These are phyloP conservation scores for Saccharomyces hybrid DNA, from an alignment of 1,139 yeast species.

Conservation along the genomic window DNA sequence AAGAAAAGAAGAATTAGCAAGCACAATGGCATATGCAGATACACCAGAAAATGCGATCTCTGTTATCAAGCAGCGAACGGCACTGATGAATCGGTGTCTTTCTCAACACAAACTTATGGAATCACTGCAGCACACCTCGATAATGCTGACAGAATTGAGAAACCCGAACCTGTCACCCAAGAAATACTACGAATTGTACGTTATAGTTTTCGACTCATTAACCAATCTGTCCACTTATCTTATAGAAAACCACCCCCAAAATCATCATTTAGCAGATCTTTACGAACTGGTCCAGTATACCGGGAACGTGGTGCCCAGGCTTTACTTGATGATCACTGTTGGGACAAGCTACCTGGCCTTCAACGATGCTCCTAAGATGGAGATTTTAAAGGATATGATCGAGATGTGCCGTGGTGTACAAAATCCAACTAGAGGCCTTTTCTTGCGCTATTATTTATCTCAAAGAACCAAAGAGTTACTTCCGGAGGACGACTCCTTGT, in stretches of 20 bases:
- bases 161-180: conserved; percentile 75
- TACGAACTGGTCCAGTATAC: conserved; percentile 94
- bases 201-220: conserved; percentile 76
- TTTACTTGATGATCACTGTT: conserved; percentile 90
- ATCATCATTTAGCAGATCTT: conserved; percentile 77
- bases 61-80: conserved; percentile 59
- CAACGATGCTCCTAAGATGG: conserved; percentile 73
- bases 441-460: conserved; percentile 77
- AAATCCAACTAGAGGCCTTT: conserved; percentile 85
- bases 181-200: conserved; percentile 88
- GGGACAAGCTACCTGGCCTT: conserved; percentile 83
- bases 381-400: conserved; percentile 89
- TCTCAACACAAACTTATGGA: conserved; percentile 66
- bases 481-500: conserved; percentile 33
- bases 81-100: conserved; percentile 69
- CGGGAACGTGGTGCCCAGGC: conserved; percentile 83
- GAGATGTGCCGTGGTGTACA: conserved; percentile 99
- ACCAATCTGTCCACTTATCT: conserved; percentile 60
- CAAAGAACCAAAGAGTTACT: conserved; percentile 73
- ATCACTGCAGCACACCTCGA: conserved; percentile 81
- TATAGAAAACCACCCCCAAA: conserved; percentile 52
- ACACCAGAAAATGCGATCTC: conserved; percentile 24
- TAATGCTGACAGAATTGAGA: conserved; percentile 73
- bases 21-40: conserved; percentile 25
- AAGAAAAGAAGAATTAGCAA: background rate